Conservation (phyloP, 352 stramenopile genomes). For the Plasmopara halstedii region DNA sequence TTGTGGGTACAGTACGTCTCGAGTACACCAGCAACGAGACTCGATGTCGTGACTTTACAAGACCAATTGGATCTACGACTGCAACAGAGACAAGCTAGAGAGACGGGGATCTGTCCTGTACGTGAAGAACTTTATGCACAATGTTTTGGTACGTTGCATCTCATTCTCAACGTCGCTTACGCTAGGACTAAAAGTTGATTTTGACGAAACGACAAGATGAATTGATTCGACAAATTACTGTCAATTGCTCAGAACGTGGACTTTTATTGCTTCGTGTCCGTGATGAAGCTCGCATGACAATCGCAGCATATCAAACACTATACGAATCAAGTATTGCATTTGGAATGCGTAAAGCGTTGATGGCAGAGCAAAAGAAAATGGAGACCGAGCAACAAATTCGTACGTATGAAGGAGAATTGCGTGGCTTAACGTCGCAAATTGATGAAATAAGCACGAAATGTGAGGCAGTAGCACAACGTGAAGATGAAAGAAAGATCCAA, state of each 20-base stretch:
- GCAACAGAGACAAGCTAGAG: constrained; percentile 86
- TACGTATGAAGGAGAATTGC: constrained; percentile 65
- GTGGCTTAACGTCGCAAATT: constrained; percentile 74
- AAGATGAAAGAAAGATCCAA: constrained; percentile 51
- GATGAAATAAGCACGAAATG: constrained; percentile 61
- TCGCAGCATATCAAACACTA: constrained; percentile 88
- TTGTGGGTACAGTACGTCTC: constrained; percentile 92
- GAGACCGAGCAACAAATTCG: constrained; percentile 80
- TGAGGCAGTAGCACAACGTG: constrained; percentile 46
- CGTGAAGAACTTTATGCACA: constrained; percentile 90
- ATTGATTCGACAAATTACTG: constrained; percentile 89
- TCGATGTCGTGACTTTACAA: constrained; percentile 89
- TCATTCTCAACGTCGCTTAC: neutral
- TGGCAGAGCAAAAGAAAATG: constrained; percentile 89
- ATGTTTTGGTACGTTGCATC: constrained; percentile 67
- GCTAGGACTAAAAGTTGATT: neutral
- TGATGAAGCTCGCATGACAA: constrained; percentile 90
- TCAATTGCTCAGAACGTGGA: constrained; percentile 89
- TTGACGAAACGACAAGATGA: constrained; percentile 47
- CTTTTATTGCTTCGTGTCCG: constrained; percentile 85
- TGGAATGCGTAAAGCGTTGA: constrained; percentile 90
- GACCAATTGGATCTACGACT: constrained; percentile 87
- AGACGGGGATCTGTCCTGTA: constrained; percentile 90
- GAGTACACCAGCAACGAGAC: constrained; percentile 84
- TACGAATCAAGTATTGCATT: constrained; percentile 91